Evolutionary conservation across 371 early-diverging fungal genomes (phyloP), one percentile per base, ranked within the genome.

Genomic region (Syncephalastrum sp.): DNA sequence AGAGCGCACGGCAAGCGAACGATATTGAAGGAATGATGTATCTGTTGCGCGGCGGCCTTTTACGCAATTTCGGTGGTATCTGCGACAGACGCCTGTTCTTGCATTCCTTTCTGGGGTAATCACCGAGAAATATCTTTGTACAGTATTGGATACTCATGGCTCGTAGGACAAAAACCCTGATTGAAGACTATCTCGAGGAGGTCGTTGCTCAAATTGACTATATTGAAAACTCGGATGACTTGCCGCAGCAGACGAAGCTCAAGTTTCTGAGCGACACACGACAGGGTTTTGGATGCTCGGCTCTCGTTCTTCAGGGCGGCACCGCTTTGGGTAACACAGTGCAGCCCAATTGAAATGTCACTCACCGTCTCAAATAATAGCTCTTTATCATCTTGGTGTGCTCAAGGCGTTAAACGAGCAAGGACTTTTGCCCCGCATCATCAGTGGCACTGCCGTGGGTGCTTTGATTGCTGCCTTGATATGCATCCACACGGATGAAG

Each of bases 11-110:
- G 4, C 65, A 73, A 47, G 67, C 65, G 5, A 65, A 79, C 21
- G 87, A 91, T 67, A 65, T 84, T 1, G 61, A 75, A 14, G 76
- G 66, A 23, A 82, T 89, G 80, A 81, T 84, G 47, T 86, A 85
- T 60, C 51, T 80, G 4, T 60, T 90, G 42, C 77, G 89, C 38
- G 74, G 85, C 24, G 83, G 85, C 12, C 58, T 90, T 8, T 57
- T 88, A 16, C 68, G 92, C 17, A 90, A 90, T 57, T 73, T 90
- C 54, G 90, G 88, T 43, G 90, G 89, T 14, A 77, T 91, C 23
- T 83, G 82, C 53, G 89, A 89, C 48, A 74, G 82, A 38, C 72
- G 74, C 33, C 61, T 89, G 23, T 88, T 83, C 54, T 60, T 75
- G 6, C 78, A 82, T 53, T 82, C 82, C 12, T 82, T 79, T 51